These are phyloP conservation scores for Achaetomiella virescens DNA, from an alignment of 495 filamentous ascomycete genomes.

Conservation along the genomic window DNA sequence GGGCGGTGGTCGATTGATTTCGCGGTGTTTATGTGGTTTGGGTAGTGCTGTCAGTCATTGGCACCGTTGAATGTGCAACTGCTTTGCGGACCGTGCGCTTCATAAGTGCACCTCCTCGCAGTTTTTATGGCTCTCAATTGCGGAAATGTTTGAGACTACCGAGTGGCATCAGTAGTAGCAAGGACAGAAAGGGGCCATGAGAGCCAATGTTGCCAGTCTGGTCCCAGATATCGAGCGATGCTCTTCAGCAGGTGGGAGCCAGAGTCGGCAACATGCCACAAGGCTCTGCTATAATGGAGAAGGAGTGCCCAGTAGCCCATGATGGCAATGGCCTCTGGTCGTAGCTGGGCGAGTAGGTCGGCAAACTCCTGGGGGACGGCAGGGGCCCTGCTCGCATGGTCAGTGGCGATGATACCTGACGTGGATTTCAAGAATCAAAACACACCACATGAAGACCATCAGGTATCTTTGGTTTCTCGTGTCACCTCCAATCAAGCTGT, in stretches of 20 bases:
- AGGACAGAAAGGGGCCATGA: slow-evolving; percentile 18
- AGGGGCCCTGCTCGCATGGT: slow-evolving; percentile 13
- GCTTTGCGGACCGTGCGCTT: background rate
- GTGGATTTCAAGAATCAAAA: background rate
- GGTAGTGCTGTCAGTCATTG: background rate
- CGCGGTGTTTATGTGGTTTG: background rate
- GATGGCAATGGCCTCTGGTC: slow-evolving; percentile 26
- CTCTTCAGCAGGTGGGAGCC: slow-evolving; percentile 31
- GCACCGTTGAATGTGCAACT: too few species aligned
- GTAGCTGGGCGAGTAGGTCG: slow-evolving; percentile 20
- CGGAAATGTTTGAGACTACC: background rate
- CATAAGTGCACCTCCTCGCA: background rate
- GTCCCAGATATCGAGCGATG: slow-evolving; percentile 31
- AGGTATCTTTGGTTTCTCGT: slow-evolving; percentile 20
- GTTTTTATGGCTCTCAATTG: background rate
- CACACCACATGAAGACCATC: slow-evolving; percentile 31
- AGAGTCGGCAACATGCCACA: slow-evolving; percentile 29
- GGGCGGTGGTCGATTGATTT: background rate
- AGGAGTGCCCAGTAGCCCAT: slow-evolving; percentile 31
- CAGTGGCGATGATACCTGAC: background rate
- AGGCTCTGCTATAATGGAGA: slow-evolving; percentile 24
- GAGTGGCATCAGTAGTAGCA: slow-evolving; percentile 25
- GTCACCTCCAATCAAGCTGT: slow-evolving; percentile 17
- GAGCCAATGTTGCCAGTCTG: slow-evolving; percentile 27
- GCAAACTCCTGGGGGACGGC: slow-evolving; percentile 23